Evolutionary conservation across 495 filamentous ascomycete genomes (phyloP), one percentile per base, ranked within the genome.

Genomic region (Hypoxylon fragiforme): DNA sequence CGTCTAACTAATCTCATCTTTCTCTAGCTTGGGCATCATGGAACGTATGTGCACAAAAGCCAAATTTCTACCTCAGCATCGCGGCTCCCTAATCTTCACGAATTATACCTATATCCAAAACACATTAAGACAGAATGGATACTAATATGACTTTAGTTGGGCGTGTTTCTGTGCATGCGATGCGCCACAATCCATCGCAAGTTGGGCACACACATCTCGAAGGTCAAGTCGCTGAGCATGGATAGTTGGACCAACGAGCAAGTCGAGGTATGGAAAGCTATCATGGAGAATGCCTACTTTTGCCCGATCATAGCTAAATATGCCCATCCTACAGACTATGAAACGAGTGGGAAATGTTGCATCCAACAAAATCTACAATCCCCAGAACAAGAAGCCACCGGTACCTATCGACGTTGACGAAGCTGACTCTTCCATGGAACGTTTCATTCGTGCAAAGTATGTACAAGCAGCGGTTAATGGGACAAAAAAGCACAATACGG

Each of bases 181-280:
- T 98, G 94, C 81, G 94, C 92, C 49, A 81, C 90, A 21, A 77
- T 97, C 68, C 94, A 98, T 76, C 90, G 94, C 63, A 97, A 97
- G 72, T 79, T 97, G 63, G 95, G 95, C 44, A 97, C 92, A 43
- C 94, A 98, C 68, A 89, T 98, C 48, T 96, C 92, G 36, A 98
- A 97, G 71, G 90, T 98, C 72, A 98, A 98, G 72, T 96, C 91
- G 7, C 74, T 97, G 75, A 95, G 88, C 59, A 97, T 97, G 94
- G 94, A 98, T 67, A 90, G 84, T 41, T 98, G 94, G 94, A 82
- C 88, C 35, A 85, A 84, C 66, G 94, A 97, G 26, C 95, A 98
- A 72, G 91, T 98, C 46, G 94, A 97, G 72, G 92, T 96, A 78
- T 68, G 79, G 62, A 7, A 9, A 28, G 5, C 9, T 4, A 9